These are phyloP conservation scores for Aureobasidium sp. DNA, from an alignment of 2,329 filamentous ascomycete species.

Conservation along the genomic window DNA sequence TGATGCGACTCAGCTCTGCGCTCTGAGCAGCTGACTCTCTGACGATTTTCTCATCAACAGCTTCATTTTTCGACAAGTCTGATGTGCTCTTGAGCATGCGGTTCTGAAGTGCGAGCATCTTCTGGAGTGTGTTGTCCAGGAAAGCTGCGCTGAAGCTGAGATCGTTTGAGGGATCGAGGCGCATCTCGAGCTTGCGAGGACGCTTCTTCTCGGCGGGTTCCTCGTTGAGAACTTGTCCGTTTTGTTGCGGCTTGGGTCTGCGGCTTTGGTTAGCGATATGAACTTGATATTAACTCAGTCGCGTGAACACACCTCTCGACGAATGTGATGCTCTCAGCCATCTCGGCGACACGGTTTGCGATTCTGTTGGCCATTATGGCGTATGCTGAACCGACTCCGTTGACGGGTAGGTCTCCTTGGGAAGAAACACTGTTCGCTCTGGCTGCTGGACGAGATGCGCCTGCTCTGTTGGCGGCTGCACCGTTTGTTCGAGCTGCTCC, in stretches of 20 bases:
- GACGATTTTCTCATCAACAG: conserved; percentile 38
- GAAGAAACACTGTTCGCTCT: conserved; percentile 24
- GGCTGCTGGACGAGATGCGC: conserved; percentile 13
- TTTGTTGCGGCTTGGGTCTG: conserved; percentile 20
- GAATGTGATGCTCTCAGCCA: conserved; percentile 46
- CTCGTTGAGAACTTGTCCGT: conserved; percentile 13
- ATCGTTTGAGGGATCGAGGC: conserved; percentile 30
- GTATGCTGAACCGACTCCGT: conserved; percentile 35
- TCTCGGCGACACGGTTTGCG: conserved; percentile 43
- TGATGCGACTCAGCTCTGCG: conserved; percentile 41
- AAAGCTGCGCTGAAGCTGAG: conserved; percentile 45
- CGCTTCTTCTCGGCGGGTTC: conserved; percentile 29
- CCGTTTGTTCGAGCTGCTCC: conserved; percentile 12
- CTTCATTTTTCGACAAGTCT: conserved; percentile 36
- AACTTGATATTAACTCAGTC: not conserved
- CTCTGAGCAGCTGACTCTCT: conserved; percentile 43
- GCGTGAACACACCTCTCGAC: conserved; percentile 31
- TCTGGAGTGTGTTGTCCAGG: conserved; percentile 44
- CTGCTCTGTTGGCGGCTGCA: not conserved
- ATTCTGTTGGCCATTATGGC: conserved; percentile 43
- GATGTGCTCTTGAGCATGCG: conserved; percentile 41
- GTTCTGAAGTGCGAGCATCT: conserved; percentile 42
- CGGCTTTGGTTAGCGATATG: not conserved
- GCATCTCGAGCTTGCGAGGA: conserved; percentile 43
- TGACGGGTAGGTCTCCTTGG: conserved; percentile 20